These are phyloP conservation scores for Boeremia lycopersici DNA, from an alignment of 2,329 filamentous ascomycete species.

Conservation along the genomic window DNA sequence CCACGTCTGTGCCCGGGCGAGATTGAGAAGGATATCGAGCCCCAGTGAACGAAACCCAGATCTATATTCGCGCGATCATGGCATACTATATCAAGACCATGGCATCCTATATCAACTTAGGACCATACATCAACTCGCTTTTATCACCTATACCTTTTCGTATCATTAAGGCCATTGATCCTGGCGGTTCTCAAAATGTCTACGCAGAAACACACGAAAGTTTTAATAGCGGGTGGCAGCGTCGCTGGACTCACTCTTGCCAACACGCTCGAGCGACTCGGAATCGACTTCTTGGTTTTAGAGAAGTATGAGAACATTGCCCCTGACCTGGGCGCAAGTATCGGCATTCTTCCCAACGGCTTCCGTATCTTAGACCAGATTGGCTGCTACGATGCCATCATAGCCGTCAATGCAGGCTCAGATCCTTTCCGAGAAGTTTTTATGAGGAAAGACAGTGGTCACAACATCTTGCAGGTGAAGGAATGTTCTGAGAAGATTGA, in stretches of 20 bases:
- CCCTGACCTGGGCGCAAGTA: conserved; percentile 22
- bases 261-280: conserved; percentile 15
- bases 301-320: conserved; percentile 19
- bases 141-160: no score
- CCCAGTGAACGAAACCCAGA: no score
- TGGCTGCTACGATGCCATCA: conserved; percentile 11
- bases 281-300: conserved; percentile 21
- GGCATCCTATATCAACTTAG: no score
- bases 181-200: not conserved
- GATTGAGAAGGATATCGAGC: no score
- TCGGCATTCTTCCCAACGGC: conserved; percentile 24
- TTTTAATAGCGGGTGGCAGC: conserved; percentile 21
- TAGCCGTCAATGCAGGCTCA: not conserved
- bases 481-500: not conserved
- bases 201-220: not conserved
- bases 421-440: not conserved
- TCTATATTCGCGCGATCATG: no score
- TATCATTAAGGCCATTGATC: not conserved
- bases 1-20: no score
- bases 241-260: conserved; percentile 19
- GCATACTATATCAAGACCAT: no score
- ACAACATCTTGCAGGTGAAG: not conserved
- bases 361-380: conserved; percentile 26
- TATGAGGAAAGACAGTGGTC: not conserved
- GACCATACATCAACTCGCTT: no score